Conservation (phyloP, 768 basidiomycete species). For the Lyophyllum semitale region DNA sequence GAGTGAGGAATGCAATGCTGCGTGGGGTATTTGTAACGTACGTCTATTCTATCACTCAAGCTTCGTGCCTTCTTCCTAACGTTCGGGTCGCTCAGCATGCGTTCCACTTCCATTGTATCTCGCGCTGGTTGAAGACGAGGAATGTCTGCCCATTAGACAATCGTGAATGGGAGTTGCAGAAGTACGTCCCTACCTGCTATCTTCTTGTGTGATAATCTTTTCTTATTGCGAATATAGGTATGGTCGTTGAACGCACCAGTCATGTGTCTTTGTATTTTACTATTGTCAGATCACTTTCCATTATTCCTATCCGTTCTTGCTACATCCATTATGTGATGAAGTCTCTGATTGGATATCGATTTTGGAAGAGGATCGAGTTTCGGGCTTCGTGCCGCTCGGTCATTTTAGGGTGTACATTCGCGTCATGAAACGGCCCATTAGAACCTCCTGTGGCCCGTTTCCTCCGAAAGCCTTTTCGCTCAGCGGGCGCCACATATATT, state of each 20-base stretch:
- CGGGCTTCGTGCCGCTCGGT: too few relatives aligned
- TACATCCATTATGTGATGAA: neutral
- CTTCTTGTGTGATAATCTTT: neutral
- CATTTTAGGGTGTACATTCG: too few relatives aligned
- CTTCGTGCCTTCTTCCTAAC: slow-evolving; percentile 1
- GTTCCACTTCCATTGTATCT: slow-evolving; percentile 99
- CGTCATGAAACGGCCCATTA: too few relatives aligned
- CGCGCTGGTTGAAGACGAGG: slow-evolving; percentile 97
- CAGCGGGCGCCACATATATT: too few relatives aligned
- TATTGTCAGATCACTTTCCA: neutral
- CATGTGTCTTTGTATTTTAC: slow-evolving; percentile 2
- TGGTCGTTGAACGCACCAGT: slow-evolving; percentile 9
- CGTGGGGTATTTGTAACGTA: slow-evolving; percentile 99
- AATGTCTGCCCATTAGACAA: slow-evolving; percentile 96
- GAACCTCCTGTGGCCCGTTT: too few relatives aligned
- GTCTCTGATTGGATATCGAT: too few relatives aligned
- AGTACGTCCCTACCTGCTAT: slow-evolving; percentile 65
- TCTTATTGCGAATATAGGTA: slow-evolving; percentile 6
- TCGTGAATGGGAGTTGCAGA: slow-evolving; percentile 96
- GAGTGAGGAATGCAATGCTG: slow-evolving; percentile 95
- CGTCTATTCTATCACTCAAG: slow-evolving; percentile 21
- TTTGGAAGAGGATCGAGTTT: too few relatives aligned
- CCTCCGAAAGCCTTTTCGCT: too few relatives aligned
- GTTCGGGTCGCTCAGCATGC: slow-evolving; percentile 66
- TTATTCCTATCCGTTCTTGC: neutral